These are phyloP conservation scores for Aureobasidium vineae DNA, from an alignment of 2,329 filamentous ascomycete species.

Conservation along the genomic window DNA sequence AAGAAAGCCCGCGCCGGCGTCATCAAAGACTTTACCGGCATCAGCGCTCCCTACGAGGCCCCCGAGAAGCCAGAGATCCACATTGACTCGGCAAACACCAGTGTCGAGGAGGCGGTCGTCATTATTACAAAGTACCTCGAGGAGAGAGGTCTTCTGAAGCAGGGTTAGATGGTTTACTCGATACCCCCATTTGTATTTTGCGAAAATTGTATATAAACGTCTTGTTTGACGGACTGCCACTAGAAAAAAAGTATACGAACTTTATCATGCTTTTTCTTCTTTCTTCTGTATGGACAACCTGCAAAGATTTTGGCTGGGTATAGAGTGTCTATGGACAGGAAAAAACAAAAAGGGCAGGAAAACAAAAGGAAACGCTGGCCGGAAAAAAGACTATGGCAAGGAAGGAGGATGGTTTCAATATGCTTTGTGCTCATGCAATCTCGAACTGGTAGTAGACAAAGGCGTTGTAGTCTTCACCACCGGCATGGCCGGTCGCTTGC, in stretches of 20 bases:
- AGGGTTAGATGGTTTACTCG: constrained; percentile 27
- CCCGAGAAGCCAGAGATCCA: constrained; percentile 83
- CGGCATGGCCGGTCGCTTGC: constrained; percentile 67
- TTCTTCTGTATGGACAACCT: constrained; percentile 9
- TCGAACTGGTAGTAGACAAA: constrained; percentile 98
- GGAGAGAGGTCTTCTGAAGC: constrained; percentile 61
- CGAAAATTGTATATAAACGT: constrained; percentile 5
- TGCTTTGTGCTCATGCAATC: constrained; percentile 51
- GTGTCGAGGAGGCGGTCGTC: constrained; percentile 82
- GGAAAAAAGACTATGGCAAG: background rate
- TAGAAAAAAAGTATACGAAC: constrained; percentile 11
- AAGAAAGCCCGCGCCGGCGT: constrained; percentile 92
- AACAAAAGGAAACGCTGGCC: constrained; percentile 13
- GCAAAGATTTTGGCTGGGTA: constrained; percentile 25
- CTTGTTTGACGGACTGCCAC: background rate
- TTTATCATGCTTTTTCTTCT: background rate
- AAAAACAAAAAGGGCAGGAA: constrained; percentile 6
- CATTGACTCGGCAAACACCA: constrained; percentile 76
- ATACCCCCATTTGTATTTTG: background rate
- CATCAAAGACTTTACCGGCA: constrained; percentile 97
- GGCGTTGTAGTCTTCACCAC: constrained; percentile 76
- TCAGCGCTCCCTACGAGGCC: constrained; percentile 92
- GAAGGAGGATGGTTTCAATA: background rate
- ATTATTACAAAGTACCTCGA: constrained; percentile 80
- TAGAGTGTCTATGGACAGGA: constrained; percentile 28